phyloP scores from a whole-genome alignment of 306 rosid genomes.

The Dicorynia guianensis region DNA sequence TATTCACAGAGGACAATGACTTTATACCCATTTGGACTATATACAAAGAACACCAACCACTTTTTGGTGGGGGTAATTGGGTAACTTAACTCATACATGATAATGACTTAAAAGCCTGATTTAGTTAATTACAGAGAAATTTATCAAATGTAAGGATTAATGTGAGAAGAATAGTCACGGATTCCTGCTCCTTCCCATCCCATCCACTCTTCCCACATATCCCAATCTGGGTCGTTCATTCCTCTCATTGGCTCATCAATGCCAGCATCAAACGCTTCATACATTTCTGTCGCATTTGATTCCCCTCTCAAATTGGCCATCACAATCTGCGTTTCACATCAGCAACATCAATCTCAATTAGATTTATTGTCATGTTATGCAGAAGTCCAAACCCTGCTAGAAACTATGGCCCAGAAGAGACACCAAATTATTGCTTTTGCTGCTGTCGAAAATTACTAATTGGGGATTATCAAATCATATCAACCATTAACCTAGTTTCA shows the following conservation, averaged over 20 bases:
- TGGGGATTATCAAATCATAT: constrained; percentile 3
- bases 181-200: constrained; percentile 99
- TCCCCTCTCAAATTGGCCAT: constrained; percentile 76
- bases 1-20: constrained; percentile 14
- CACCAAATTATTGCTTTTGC: background rate
- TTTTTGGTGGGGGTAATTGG: constrained; percentile 18
- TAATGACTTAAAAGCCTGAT: background rate
- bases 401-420: constrained; percentile 2
- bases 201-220: constrained; percentile 98
- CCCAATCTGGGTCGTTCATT: constrained; percentile 72
- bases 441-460: background rate
- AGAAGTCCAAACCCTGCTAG: background rate
- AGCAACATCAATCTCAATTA: constrained; percentile 2
- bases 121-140: background rate
- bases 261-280: constrained; percentile 47
- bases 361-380: too few relatives aligned
- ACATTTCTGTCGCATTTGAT: constrained; percentile 32
- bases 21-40: background rate
- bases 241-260: constrained; percentile 65
- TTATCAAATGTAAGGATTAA: constrained; percentile 76
- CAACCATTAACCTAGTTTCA: background rate
- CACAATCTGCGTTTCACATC: constrained; percentile 54
- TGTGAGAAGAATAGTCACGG: constrained; percentile 80
- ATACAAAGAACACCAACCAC: constrained; percentile 22
- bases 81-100: background rate